Evolutionary conservation across 2,329 filamentous ascomycete species (phyloP), one percentile per base, ranked within the genome.

Genomic region (Mycosphaerelloides madeirae): DNA sequence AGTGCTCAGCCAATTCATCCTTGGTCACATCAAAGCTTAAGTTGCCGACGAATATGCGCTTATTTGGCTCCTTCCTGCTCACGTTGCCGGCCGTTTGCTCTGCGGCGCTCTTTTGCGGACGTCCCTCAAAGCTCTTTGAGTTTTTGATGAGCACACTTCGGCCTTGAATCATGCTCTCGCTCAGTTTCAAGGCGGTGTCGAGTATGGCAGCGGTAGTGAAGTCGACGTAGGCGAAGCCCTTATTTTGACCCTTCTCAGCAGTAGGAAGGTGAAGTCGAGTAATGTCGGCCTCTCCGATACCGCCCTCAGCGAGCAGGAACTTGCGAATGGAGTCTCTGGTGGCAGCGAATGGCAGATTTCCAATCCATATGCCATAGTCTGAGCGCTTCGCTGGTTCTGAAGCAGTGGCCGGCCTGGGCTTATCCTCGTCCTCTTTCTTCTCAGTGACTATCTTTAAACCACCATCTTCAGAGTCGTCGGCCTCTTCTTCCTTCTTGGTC

Each of bases 191-290:
- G 36, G 89, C 90, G n/a, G 83, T 80, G 28, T 88, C 73, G 60
- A 89, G 78, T 33, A 82, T 78, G 31, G 83, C 77, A 15, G 73
- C 61, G 18, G 78, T 84, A 35, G 80, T 73, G 63, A 98, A 95
- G 65, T 98, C 94, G 53, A 98, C 82, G 63, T 98, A 98, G 43
- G 93, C 93, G 63, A 96, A 98, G 13, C 93, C 94, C 68, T 85
- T 91, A 72, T 97, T 98, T 58, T 83, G 73, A 16, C 76, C 68
- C 57, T 75, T 79, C 28, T 67, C 67, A 53, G 71, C 73, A 53
- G 70, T 78, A 1, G 90, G 90, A 61, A 96, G 72, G 66, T 96
- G 84, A 40, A 97, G 73, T 48, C 93, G 79, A 1, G 89, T 95
- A 55, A 98, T 93, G 50, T 82, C 78, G 38, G 81, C 78, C 43